Conservation (phyloP, 139 green algal genomes). For the Pleodorina starrii region DNA sequence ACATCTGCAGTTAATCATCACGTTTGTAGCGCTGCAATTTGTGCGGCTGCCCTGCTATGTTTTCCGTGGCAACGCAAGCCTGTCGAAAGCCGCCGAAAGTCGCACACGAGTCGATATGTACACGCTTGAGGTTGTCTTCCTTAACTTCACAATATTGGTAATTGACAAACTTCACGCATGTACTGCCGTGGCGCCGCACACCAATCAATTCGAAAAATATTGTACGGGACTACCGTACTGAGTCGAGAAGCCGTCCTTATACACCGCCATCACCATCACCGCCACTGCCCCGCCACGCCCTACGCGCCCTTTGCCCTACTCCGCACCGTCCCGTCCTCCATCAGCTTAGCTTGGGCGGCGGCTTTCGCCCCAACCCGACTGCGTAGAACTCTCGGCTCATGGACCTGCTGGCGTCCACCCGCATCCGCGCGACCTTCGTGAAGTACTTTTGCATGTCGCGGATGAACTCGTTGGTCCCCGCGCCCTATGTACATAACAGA, state of each 20-base stretch:
- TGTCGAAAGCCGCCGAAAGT: background rate
- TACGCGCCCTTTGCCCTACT: background rate
- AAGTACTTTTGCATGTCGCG: slow-evolving; percentile 80
- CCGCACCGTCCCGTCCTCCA: background rate
- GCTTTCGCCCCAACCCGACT: slow-evolving; percentile 65
- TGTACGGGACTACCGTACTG: too few relatives aligned
- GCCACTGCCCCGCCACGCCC: too few relatives aligned
- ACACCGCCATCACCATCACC: too few relatives aligned
- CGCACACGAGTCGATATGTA: background rate
- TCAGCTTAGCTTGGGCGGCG: slow-evolving; percentile 36
- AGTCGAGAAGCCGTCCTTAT: too few relatives aligned
- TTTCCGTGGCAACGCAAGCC: too few relatives aligned
- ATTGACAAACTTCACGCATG: too few relatives aligned
- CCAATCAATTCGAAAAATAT: too few relatives aligned
- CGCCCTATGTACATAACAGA: slow-evolving; percentile 55
- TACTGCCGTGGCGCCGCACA: too few relatives aligned
- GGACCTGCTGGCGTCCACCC: slow-evolving; percentile 63
- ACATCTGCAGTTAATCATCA: background rate
- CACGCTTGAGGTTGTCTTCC: background rate
- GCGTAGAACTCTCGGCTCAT: slow-evolving; percentile 75
- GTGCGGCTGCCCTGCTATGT: too few relatives aligned
- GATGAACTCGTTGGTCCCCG: slow-evolving; percentile 80
- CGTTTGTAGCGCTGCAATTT: too few relatives aligned
- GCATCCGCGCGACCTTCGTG: slow-evolving; percentile 71
- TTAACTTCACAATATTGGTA: background rate